Evolutionary conservation across 345 rosid genomes (phyloP).

Genomic region (Populus tremula): DNA sequence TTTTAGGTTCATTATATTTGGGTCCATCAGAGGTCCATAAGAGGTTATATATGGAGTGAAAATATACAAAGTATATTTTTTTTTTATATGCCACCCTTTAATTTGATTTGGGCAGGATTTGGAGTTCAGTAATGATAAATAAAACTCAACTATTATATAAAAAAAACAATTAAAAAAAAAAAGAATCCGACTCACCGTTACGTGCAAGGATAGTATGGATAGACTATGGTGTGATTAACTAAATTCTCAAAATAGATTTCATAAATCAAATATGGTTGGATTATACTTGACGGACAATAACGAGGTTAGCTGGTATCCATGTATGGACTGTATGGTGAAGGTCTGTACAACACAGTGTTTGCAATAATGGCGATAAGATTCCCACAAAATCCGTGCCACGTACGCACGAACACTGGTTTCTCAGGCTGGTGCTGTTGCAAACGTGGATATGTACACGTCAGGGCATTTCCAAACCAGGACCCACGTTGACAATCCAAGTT

Average conservation of each 20-base stretch:
- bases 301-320: neutral
- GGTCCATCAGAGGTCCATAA: rapidly evolving
- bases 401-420: neutral
- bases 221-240: neutral
- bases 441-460: neutral
- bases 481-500: neutral
- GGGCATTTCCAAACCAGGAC: neutral
- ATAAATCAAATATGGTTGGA: neutral
- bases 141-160: no score
- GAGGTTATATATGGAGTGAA: no score
- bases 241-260: neutral
- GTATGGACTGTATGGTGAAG: neutral
- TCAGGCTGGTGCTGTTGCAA: neutral
- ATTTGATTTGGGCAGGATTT: no score
- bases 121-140: no score
- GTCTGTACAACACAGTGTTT: neutral
- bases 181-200: no score
- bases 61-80: no score
- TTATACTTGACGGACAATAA: neutral
- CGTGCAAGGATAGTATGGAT: no score
- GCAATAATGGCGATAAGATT: neutral
- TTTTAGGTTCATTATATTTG: no score
- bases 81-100: rapidly evolving
- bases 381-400: neutral
- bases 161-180: no score